phyloP scores from a whole-genome alignment of 2,329 filamentous ascomycete genomes.

The Ophiostoma quercus region DNA sequence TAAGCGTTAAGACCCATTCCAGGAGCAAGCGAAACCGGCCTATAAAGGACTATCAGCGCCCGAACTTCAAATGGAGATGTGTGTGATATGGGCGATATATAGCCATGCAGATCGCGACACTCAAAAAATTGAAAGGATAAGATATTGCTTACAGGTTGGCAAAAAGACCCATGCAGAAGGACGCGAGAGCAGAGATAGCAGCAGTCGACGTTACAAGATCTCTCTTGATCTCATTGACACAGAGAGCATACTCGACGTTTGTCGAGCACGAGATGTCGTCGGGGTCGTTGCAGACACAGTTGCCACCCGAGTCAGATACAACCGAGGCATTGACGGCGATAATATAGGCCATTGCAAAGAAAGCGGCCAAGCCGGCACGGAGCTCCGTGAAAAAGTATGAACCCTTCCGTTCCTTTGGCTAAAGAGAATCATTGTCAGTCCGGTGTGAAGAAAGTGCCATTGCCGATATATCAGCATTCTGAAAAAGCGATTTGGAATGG shows the following conservation, averaged over 20 bases:
- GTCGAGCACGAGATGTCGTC: conserved; percentile 29
- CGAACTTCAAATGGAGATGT: not conserved
- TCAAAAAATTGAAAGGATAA: conserved; percentile 37
- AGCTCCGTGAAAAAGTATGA: conserved; percentile 72
- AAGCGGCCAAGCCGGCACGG: conserved; percentile 73
- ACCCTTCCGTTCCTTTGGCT: conserved; percentile 56
- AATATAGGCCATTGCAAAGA: conserved; percentile 79
- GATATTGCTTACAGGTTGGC: conserved; percentile 67
- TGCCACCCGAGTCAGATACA: conserved; percentile 69
- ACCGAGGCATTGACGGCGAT: conserved; percentile 70
- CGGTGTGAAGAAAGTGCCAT: too few relatives aligned
- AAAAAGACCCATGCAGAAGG: conserved; percentile 71
- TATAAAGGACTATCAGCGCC: conserved; percentile 19
- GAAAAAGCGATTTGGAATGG: not conserved
- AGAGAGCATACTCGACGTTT: conserved; percentile 28
- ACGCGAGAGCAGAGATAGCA: conserved; percentile 67
- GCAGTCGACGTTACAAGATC: conserved; percentile 83
- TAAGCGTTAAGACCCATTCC: conserved; percentile 66
- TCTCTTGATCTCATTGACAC: conserved; percentile 54
- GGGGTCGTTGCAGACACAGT: conserved; percentile 56
- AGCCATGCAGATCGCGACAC: conserved; percentile 43
- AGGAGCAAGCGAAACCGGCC: conserved; percentile 41
- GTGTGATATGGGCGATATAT: not conserved
- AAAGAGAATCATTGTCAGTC: conserved; percentile 33
- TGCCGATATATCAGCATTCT: not conserved